These are phyloP conservation scores for Hansenula anomala DNA, from an alignment of 1,139 yeast species.

Conservation along the genomic window DNA sequence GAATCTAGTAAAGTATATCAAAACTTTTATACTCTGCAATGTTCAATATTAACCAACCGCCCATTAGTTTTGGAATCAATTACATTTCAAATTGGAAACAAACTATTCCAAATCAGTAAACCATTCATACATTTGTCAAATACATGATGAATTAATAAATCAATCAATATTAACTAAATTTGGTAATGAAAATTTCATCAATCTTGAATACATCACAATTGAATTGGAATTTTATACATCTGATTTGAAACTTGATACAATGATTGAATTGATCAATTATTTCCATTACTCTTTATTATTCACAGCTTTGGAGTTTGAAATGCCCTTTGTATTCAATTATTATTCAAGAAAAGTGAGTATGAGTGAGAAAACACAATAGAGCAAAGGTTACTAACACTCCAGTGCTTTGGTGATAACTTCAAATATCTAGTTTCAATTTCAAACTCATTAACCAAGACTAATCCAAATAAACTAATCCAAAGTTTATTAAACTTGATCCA, in stretches of 20 bases:
- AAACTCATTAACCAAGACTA: neutral
- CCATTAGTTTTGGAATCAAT: neutral
- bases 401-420: neutral
- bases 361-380: no score
- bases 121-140: neutral
- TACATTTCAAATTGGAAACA: neutral
- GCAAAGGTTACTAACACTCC: no score
- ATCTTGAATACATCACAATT: neutral
- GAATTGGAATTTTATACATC: neutral
- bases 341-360: no score
- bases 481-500: neutral
- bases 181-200: neutral
- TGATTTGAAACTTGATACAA: neutral
- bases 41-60: neutral
- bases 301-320: neutral
- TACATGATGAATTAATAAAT: neutral
- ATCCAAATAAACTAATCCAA: neutral
- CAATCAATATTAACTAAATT: neutral
- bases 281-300: neutral
- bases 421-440: neutral
- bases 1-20: neutral
- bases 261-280: neutral
- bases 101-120: neutral
- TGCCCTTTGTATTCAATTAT: constrained; percentile 2
- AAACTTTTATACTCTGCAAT: neutral